phyloP scores from a whole-genome alignment of 352 stramenopile genomes.

The Pythium sp. region DNA sequence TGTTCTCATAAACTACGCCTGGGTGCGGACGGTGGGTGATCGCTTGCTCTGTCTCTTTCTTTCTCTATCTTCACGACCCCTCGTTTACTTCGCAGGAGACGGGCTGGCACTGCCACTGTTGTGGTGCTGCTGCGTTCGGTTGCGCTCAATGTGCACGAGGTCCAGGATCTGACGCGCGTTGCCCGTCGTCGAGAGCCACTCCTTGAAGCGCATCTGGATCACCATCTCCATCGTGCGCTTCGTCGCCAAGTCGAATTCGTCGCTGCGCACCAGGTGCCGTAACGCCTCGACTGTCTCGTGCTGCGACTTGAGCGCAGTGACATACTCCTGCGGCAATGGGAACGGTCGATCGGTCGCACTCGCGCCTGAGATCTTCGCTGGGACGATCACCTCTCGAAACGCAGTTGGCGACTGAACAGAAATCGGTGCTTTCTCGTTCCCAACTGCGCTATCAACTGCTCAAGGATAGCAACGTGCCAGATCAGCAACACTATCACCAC shows the following conservation, averaged over 20 bases:
- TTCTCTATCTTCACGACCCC: neutral
- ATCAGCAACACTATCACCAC: neutral
- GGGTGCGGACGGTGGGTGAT: neutral
- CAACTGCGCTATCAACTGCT: constrained; percentile 31
- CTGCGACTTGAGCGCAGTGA: constrained; percentile 53
- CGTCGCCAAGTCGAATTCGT: constrained; percentile 77
- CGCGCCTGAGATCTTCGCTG: constrained; percentile 47
- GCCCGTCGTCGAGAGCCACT: constrained; percentile 85
- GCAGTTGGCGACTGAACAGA: constrained; percentile 51
- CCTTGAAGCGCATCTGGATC: constrained; percentile 82
- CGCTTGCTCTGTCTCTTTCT: neutral
- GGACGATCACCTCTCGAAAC: constrained; percentile 70
- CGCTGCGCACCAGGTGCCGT: constrained; percentile 64
- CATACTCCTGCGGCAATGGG: constrained; percentile 71
- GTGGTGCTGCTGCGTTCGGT: constrained; percentile 16
- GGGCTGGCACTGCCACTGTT: constrained; percentile 4
- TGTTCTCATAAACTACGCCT: neutral
- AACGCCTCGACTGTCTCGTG: constrained; percentile 77
- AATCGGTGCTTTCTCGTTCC: constrained; percentile 54
- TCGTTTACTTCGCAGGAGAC: constrained; percentile 18
- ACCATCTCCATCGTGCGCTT: constrained; percentile 82
- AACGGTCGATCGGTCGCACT: constrained; percentile 66
- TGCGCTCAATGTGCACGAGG: constrained; percentile 77
- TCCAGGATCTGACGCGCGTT: constrained; percentile 89
- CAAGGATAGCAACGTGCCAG: neutral